phyloP scores from a whole-genome alignment of 805 yeast species.

The Clavispora fructus region DNA sequence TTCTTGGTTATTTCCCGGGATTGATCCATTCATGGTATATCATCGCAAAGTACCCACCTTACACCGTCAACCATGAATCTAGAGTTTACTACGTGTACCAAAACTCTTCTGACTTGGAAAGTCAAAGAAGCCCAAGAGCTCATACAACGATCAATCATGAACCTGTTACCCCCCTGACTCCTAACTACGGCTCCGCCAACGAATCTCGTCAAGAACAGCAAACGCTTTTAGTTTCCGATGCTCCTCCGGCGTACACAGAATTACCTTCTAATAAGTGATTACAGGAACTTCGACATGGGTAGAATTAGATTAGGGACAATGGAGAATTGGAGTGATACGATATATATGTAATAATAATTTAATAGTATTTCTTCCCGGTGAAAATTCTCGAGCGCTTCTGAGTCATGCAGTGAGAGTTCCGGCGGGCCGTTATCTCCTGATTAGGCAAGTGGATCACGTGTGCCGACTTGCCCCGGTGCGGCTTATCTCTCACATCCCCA shows the following conservation, averaged over 20 bases:
- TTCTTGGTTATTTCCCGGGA: conserved; percentile 49
- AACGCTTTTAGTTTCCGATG: conserved; percentile 5
- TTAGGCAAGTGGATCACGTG: background rate
- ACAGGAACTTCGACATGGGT: background rate
- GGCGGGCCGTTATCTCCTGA: background rate
- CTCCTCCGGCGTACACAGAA: conserved; percentile 32
- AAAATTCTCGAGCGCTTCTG: too few species aligned
- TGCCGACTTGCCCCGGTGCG: background rate
- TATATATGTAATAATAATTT: background rate
- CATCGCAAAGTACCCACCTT: conserved; percentile 43
- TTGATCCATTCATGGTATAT: conserved; percentile 47
- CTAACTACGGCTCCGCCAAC: conserved; percentile 25
- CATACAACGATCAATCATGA: conserved; percentile 12
- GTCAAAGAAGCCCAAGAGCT: conserved; percentile 13
- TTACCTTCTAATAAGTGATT: conserved; percentile 9
- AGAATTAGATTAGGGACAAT: background rate
- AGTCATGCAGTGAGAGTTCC: background rate
- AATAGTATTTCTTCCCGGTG: background rate
- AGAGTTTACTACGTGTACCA: conserved; percentile 31
- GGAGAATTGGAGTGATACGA: background rate
- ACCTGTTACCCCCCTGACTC: conserved; percentile 5
- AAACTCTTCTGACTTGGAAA: conserved; percentile 29
- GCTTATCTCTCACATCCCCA: background rate
- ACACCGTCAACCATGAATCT: conserved; percentile 18
- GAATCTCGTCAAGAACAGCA: conserved; percentile 13